phyloP scores from a whole-genome alignment of 208 protist genomes.

The Porcisia hertigi region DNA sequence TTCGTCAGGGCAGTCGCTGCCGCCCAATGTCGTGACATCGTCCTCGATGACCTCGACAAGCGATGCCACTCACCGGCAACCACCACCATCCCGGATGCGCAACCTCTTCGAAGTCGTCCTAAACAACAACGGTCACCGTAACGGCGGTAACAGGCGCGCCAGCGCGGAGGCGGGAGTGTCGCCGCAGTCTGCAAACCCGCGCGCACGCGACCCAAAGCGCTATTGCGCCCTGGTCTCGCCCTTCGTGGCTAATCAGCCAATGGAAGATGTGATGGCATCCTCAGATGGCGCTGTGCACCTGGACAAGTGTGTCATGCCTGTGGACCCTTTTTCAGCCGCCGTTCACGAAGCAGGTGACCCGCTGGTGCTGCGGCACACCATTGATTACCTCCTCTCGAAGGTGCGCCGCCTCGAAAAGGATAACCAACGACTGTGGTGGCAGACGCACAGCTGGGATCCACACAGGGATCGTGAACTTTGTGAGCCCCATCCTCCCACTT shows the following conservation, averaged over 20 bases:
- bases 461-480: slow-evolving; percentile 1
- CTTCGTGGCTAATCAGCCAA: background rate
- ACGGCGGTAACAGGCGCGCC: background rate
- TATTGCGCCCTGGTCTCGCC: background rate
- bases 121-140: slow-evolving; percentile 12
- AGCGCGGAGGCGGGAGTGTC: background rate
- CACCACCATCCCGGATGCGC: slow-evolving; percentile 11
- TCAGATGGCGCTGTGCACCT: background rate
- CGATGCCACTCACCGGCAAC: background rate
- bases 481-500: background rate
- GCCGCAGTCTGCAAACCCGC: background rate
- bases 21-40: background rate
- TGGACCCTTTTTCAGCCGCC: slow-evolving; percentile 10
- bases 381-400: slow-evolving; percentile 33
- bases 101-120: slow-evolving; percentile 13
- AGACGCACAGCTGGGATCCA: slow-evolving; percentile 34
- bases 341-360: slow-evolving; percentile 25
- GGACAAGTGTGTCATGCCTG: background rate
- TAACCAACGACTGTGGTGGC: slow-evolving; percentile 25
- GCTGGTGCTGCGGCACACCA: slow-evolving; percentile 25
- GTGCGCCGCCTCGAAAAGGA: slow-evolving; percentile 26
- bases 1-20: background rate
- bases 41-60: slow-evolving; percentile 2
- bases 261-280: background rate
- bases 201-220: background rate